Percentiles rank a stretch among this genome's conserved stretches.
Conservation (phyloP, 2,329 filamentous ascomycete genomes). For the Coniochaeta sp. region DNA sequence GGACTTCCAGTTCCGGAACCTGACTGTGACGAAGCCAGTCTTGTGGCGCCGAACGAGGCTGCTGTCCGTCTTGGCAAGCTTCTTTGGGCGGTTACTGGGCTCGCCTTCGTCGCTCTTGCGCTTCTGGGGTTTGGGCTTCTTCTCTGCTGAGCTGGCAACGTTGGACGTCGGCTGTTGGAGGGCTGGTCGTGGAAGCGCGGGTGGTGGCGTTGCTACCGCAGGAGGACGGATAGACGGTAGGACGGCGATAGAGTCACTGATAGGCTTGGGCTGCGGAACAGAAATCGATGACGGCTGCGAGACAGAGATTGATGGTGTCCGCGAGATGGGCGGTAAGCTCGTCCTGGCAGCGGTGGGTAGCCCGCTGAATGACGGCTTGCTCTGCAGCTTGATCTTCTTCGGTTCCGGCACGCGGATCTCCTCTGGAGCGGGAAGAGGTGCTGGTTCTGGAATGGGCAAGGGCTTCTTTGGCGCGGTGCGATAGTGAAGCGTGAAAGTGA, state of each 20-base stretch:
- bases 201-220: neutral
- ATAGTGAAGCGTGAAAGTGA: constrained; percentile 12
- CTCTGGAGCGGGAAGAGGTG: constrained; percentile 11
- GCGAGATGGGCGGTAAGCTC: constrained; percentile 7
- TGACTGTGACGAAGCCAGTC: constrained; percentile 11
- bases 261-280: neutral
- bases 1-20: constrained; percentile 12
- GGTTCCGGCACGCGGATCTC: constrained; percentile 17
- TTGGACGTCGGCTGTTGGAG: neutral
- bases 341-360: constrained; percentile 3
- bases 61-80: constrained; percentile 14
- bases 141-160: constrained; percentile 7
- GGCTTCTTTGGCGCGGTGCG: constrained; percentile 12
- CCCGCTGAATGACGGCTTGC: constrained; percentile 13
- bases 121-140: constrained; percentile 15
- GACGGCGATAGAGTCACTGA: neutral
- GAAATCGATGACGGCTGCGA: constrained; percentile 9
- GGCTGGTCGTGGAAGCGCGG: neutral
- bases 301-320: constrained; percentile 13
- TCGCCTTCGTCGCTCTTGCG: constrained; percentile 20
- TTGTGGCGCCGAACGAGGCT: neutral
- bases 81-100: constrained; percentile 16
- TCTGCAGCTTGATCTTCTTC: constrained; percentile 23
- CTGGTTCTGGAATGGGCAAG: neutral
- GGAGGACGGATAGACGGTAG: neutral